Base-by-base conservation (phyloP, 2,329 filamentous ascomycete species). In the Colletotrichum musicola region DNA sequence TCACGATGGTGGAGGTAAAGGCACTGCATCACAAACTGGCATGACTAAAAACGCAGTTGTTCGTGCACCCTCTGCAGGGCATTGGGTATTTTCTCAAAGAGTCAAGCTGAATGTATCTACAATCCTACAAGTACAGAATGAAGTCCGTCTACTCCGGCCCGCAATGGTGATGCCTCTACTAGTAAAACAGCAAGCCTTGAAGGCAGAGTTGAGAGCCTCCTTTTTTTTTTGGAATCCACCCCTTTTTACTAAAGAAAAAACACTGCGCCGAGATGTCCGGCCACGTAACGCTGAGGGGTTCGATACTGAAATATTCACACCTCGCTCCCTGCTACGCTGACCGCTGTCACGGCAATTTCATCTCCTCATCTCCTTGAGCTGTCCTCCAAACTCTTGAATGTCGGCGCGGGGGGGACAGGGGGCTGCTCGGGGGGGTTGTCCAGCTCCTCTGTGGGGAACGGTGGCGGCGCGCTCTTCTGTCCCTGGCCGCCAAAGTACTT, bases 401-500 rank as follows among this genome's bases (percentile, higher is more conserved):
- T 80, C 30, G 82, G 80, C 53, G 71, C 53, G 3, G 71, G 62
- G 5, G 49, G 42, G 3, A 62, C 67, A 14, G 62, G 77, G 5
- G 78, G 75, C 14, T 79, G 78, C 62, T 77, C 77, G 13, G 78
- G 77, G 25, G 69, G 68, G 51, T 75, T 77, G 69, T 84, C 82
- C 25, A 84, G 81, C 73, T 81, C 77, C 77, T 83, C 82, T 47
- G 79, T 76, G 22, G 84, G 84, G 69, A 86, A 84, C 46, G 87
- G 87, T 38, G 88, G 85, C 62, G 90, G 89, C 16, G 89, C 84
- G 74, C 86, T 87, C 75, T 86, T 71, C 70, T 88, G 75, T 79
- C 77, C 22, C 77, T 78, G 60, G 81, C 82, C 88, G 73, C 90
- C 88, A 80, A 99, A 99, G 84, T 97, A 99, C 85, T 98, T 98